Base-by-base conservation (phyloP, 2,329 filamentous ascomycete species). In the Monosporascus sp. region DNA sequence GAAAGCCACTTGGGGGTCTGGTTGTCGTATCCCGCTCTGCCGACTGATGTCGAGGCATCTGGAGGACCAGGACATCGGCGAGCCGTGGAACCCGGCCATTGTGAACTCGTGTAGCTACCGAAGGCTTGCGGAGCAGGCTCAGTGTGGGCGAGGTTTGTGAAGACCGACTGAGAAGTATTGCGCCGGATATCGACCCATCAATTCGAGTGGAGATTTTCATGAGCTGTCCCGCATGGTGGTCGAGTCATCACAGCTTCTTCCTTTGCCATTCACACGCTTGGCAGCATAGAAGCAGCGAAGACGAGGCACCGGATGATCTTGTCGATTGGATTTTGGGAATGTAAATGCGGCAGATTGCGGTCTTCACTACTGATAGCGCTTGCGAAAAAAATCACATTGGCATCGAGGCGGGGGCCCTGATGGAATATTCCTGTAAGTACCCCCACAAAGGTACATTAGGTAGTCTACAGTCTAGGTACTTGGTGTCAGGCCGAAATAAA, bases 151-250 rank as follows among this genome's bases (percentile, higher is more conserved):
- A 64, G 60, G 57, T 61, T 61, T 60, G 65, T 61, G 71, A 70
- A 58, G 72, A 71, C 68, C 73, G 73, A 70, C 70, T 72, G 62
- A 74, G 72, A 66, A 79, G 71, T 69, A 80, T 75, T 67, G 78
- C 77, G 74, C 77, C 74, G 73, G 76, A 80, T 74, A 80, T 76
- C 74, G 78, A 79, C 74, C 79, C 73, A 71, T 83, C 78, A 71
- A 82, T 76, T 78, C 77, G 78, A 72, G 73, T 77, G 64, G 76
- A 72, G 72, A 77, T 72, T 79, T 77, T 83, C 81, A 84, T 84
- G 78, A 74, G 80, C 71, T 75, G 72, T 73, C 76, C 74, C 69
- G 70, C 66, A 69, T 69, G 57, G 57, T 68, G 59, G 60, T 64
- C 60, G 54, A 56, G 60, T 65, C 65, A 67, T 65, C 62, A 69